phyloP scores from a whole-genome alignment of 108 stramenopile species.

The Chaetoceros tenuissimus region DNA sequence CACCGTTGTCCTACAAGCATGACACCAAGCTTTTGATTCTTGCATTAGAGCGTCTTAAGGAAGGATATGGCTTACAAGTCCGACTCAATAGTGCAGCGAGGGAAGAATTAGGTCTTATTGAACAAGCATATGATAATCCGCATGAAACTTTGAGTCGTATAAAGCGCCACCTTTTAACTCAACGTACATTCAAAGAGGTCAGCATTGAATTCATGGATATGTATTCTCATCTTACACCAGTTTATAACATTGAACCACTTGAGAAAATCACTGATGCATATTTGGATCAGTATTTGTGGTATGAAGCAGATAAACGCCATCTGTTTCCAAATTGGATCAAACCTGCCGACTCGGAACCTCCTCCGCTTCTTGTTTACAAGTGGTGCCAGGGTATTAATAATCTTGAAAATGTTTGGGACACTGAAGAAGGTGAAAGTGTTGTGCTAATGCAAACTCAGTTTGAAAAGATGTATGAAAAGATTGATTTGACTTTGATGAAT shows the following conservation, averaged over 20 bases:
- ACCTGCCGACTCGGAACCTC: slow-evolving; percentile 98
- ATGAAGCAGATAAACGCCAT: slow-evolving; percentile 97
- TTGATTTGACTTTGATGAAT: slow-evolving; percentile 96
- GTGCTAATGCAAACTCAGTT: slow-evolving; percentile 95
- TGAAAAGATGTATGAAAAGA: slow-evolving; percentile 98
- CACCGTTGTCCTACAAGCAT: slow-evolving; percentile 99
- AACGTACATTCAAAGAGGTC: slow-evolving; percentile 99
- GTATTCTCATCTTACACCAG: slow-evolving; percentile 68
- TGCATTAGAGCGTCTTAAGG: slow-evolving; percentile 97
- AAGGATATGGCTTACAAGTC: slow-evolving; percentile 88
- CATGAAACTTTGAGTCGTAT: slow-evolving; percentile 98
- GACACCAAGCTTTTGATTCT: slow-evolving; percentile 99
- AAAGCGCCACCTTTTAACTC: slow-evolving; percentile 97
- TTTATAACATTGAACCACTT: slow-evolving; percentile 3
- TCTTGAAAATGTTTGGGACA: slow-evolving; percentile 94
- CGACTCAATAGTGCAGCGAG: slow-evolving; percentile 93
- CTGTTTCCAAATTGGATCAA: slow-evolving; percentile 96
- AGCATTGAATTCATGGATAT: slow-evolving; percentile 99
- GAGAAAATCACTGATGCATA: slow-evolving; percentile 91
- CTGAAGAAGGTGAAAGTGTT: slow-evolving; percentile 90
- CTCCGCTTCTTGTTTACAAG: slow-evolving; percentile 98
- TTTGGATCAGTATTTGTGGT: slow-evolving; percentile 99
- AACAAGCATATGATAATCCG: slow-evolving; percentile 99
- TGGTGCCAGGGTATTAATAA: slow-evolving; percentile 99
- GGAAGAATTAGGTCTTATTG: slow-evolving; percentile 97